A percentile compares a stretch with the other conserved stretches of the same genome.
phyloP scores from a whole-genome alignment of 106 monocot species.

The Agapanthus africanus region DNA sequence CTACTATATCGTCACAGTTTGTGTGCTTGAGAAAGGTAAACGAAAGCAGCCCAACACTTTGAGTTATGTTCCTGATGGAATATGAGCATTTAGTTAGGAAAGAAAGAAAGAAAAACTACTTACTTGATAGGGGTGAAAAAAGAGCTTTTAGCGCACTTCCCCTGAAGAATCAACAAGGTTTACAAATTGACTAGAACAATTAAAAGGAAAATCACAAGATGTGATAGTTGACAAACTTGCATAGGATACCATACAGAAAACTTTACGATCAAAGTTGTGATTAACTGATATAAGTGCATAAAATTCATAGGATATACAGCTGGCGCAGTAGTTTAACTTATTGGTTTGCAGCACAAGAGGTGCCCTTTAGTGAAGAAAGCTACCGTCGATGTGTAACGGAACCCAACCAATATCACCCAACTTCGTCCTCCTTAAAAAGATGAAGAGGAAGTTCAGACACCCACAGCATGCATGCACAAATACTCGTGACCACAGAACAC shows the following conservation, averaged over 20 bases:
- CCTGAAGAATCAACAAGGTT: background rate
- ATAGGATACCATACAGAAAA: background rate
- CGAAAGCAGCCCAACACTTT: conserved; percentile 50
- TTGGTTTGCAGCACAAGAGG: too few relatives aligned
- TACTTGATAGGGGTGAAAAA: background rate
- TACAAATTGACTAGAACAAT: background rate
- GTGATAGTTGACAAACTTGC: background rate
- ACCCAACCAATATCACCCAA: too few relatives aligned
- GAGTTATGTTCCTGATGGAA: conserved; percentile 4
- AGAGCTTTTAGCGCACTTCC: too few relatives aligned
- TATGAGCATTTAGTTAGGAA: background rate
- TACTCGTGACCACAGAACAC: too few relatives aligned
- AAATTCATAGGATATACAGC: too few relatives aligned
- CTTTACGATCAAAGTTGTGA: background rate
- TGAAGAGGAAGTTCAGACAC: too few relatives aligned
- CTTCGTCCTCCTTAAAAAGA: too few relatives aligned
- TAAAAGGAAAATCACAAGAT: background rate
- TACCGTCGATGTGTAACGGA: too few relatives aligned
- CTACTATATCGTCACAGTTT: conserved; percentile 40
- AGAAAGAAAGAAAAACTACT: background rate
- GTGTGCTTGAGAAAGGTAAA: conserved; percentile 55
- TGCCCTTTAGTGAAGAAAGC: too few relatives aligned
- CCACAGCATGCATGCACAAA: too few relatives aligned
- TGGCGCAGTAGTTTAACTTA: too few relatives aligned
- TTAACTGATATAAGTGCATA: background rate